phyloP scores from a whole-genome alignment of 805 yeast species.

The Lipomyces sp. region DNA sequence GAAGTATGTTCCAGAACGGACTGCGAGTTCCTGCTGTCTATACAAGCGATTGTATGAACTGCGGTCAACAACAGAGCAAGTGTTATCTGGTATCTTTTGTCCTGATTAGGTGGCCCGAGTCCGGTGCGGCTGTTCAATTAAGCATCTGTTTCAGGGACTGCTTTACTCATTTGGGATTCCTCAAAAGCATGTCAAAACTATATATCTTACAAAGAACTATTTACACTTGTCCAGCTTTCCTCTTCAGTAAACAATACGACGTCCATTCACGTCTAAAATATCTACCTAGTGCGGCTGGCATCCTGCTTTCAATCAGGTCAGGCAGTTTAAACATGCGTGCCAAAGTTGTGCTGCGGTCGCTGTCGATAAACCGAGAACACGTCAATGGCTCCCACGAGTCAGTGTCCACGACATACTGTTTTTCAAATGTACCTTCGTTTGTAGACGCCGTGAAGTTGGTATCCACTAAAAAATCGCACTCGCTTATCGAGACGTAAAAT shows the following conservation, averaged over 20 bases:
- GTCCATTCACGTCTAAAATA: slow-evolving; percentile 13
- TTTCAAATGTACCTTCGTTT: slow-evolving; percentile 10
- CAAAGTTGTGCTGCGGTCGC: slow-evolving; percentile 11
- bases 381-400: slow-evolving; percentile 15
- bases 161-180: neutral
- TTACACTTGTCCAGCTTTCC: neutral
- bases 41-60: too few relatives aligned
- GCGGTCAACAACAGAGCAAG: too few relatives aligned
- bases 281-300: slow-evolving; percentile 3
- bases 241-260: slow-evolving; percentile 17
- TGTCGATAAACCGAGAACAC: slow-evolving; percentile 17
- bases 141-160: too few relatives aligned
- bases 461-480: slow-evolving; percentile 74
- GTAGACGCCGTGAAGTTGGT: slow-evolving; percentile 16
- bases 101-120: too few relatives aligned
- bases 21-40: too few relatives aligned
- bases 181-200: neutral
- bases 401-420: slow-evolving; percentile 13
- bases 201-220: neutral
- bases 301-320: slow-evolving; percentile 8
- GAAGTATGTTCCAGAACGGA: too few relatives aligned
- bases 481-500: slow-evolving; percentile 45
- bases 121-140: too few relatives aligned
- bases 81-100: too few relatives aligned
- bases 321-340: slow-evolving; percentile 24